A percentile compares a stretch with the other conserved stretches of the same genome.
Evolutionary conservation across 2,329 filamentous ascomycete genomes (phyloP).

Genomic region (Metarhizium humberi): DNA sequence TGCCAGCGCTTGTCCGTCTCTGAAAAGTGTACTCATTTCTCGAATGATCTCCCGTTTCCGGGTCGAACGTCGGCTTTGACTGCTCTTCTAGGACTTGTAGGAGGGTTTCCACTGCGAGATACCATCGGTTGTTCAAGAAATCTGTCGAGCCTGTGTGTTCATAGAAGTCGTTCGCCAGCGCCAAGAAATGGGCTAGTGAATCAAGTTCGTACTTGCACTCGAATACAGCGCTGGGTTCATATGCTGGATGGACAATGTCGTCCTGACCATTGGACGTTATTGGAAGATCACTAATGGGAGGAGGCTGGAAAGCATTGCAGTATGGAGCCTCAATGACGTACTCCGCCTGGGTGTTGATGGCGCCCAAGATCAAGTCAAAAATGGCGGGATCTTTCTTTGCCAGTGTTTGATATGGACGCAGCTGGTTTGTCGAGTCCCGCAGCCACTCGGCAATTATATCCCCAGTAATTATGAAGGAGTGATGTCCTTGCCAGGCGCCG

Average conservation of each 20-base stretch:
- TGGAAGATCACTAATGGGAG: slow-evolving; percentile 67
- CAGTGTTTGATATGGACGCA: slow-evolving; percentile 80
- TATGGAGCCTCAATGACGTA: slow-evolving; percentile 93
- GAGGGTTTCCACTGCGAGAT: slow-evolving; percentile 64
- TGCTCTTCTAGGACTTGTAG: slow-evolving; percentile 69
- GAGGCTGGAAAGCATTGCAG: slow-evolving; percentile 97
- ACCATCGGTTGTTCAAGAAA: slow-evolving; percentile 74
- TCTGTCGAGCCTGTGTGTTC: slow-evolving; percentile 67
- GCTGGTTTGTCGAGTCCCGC: slow-evolving; percentile 85
- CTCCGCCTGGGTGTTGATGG: slow-evolving; percentile 92
- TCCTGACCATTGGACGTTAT: slow-evolving; percentile 70
- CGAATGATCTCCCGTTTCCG: slow-evolving; percentile 51
- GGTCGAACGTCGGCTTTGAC: slow-evolving; percentile 70
- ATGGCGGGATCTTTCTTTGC: slow-evolving; percentile 74
- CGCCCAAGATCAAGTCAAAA: slow-evolving; percentile 73
- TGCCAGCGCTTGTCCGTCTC: slow-evolving; percentile 69
- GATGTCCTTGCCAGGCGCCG: slow-evolving; percentile 69
- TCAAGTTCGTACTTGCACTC: slow-evolving; percentile 99
- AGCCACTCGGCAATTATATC: slow-evolving; percentile 93
- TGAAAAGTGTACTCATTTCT: slow-evolving; percentile 83
- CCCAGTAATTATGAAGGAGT: slow-evolving; percentile 88
- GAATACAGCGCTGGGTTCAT: slow-evolving; percentile 78
- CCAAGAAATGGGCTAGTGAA: slow-evolving; percentile 84
- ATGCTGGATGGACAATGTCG: slow-evolving; percentile 76
- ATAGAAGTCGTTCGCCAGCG: slow-evolving; percentile 78